phyloP scores from a whole-genome alignment of 306 rosid species.

The Prunus kanzakura region DNA sequence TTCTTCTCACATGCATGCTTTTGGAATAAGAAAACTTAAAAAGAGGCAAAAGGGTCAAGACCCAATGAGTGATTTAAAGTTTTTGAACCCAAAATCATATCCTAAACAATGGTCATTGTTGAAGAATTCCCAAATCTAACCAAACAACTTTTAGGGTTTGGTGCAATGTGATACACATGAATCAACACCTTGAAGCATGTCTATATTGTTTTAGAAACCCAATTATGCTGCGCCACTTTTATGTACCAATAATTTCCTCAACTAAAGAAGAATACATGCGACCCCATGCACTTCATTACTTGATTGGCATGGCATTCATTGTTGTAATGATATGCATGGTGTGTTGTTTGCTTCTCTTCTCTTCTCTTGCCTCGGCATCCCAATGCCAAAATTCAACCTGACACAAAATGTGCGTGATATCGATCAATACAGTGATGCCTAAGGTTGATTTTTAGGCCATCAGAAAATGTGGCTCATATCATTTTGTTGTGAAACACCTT shows the following conservation, averaged over 20 bases:
- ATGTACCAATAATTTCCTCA: slow-evolving; percentile 17
- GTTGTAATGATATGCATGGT: slow-evolving; percentile 8
- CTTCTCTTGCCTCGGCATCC: slow-evolving; percentile 25
- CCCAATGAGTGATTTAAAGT: not conserved
- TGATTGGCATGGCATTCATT: not conserved
- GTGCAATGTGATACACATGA: not conserved
- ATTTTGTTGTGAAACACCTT: not conserved
- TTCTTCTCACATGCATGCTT: slow-evolving; percentile 26
- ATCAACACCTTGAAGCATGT: not conserved
- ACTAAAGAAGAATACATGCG: not conserved
- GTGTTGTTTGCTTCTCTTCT: slow-evolving; percentile 18
- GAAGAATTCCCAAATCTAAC: slow-evolving; percentile 3
- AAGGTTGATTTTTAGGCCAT: slow-evolving; percentile 13
- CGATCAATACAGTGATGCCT: not conserved
- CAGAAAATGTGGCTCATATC: not conserved
- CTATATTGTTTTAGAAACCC: slow-evolving; percentile 9
- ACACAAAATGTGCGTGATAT: slow-evolving; percentile 8
- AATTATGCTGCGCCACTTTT: slow-evolving; percentile 13
- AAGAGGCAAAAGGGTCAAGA: slow-evolving; percentile 25
- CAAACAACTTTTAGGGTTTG: slow-evolving; percentile 9
- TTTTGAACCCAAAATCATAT: slow-evolving; percentile 22
- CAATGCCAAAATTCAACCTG: slow-evolving; percentile 20
- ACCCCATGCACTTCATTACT: slow-evolving; percentile 18
- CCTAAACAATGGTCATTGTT: slow-evolving; percentile 6
- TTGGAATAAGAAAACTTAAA: slow-evolving; percentile 30